These are phyloP conservation scores for Mycosphaerella arachidis DNA, from an alignment of 2,329 filamentous ascomycete species.

Conservation along the genomic window DNA sequence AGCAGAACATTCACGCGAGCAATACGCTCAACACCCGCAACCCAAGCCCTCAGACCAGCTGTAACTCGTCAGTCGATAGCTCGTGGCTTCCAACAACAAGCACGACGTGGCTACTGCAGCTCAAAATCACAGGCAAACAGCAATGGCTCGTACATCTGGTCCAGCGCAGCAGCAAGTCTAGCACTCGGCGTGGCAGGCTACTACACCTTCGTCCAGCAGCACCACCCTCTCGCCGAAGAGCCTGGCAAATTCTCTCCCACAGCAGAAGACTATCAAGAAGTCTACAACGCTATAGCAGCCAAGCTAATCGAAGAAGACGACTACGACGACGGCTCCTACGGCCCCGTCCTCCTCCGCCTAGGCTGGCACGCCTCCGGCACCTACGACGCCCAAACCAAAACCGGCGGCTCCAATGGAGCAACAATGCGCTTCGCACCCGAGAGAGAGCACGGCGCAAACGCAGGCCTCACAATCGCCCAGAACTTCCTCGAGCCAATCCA, in stretches of 20 bases:
- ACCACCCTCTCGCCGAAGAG: conserved; percentile 68
- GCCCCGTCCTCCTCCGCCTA: conserved; percentile 81
- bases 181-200: conserved; percentile 62
- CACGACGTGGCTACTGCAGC: conserved; percentile 70
- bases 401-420: conserved; percentile 90
- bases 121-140: conserved; percentile 23
- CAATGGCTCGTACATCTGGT: conserved; percentile 49
- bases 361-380: conserved; percentile 95
- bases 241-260: conserved; percentile 63
- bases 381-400: conserved; percentile 80
- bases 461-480: conserved; percentile 77
- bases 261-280: conserved; percentile 87
- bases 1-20: conserved; percentile 38
- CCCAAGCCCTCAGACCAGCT: conserved; percentile 53
- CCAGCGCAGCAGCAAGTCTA: conserved; percentile 51
- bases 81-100: conserved; percentile 66
- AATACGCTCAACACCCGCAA: conserved; percentile 39
- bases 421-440: conserved; percentile 96
- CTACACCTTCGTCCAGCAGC: conserved; percentile 56
- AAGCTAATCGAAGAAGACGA: conserved; percentile 83
- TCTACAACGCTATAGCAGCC: conserved; percentile 82
- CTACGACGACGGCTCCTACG: conserved; percentile 95
- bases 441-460: conserved; percentile 86
- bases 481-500: conserved; percentile 93
- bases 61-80: conserved; percentile 54